A percentile compares a stretch with the other conserved stretches of the same genome.
phyloP scores from a whole-genome alignment of 1,284 basidiomycete genomes.

The Peniophora sp. region DNA sequence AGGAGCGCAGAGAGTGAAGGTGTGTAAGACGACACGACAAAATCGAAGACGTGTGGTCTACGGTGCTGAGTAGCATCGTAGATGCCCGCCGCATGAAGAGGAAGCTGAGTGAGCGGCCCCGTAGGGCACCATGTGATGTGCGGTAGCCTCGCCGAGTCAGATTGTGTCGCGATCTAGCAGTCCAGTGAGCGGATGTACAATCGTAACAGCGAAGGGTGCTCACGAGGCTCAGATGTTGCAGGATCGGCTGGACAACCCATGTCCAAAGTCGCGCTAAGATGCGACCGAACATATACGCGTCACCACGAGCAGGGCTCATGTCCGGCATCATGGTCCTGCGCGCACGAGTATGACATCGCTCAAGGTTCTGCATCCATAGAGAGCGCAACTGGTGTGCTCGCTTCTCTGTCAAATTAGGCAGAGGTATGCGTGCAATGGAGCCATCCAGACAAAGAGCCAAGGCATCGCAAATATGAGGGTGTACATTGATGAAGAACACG shows the following conservation, averaged over 20 bases:
- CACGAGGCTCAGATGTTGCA: background rate
- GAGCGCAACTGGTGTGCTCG: background rate
- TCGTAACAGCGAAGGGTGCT: background rate
- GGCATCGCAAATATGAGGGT: background rate
- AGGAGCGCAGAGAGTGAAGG: slow-evolving; percentile 10
- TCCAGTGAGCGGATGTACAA: background rate
- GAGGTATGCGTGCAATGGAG: background rate
- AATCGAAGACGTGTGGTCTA: slow-evolving; percentile 8
- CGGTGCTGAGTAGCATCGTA: slow-evolving; percentile 3
- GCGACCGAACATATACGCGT: background rate
- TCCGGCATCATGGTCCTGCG: no score
- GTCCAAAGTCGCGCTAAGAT: background rate
- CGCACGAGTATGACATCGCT: background rate
- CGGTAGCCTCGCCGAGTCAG: background rate
- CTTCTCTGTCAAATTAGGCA: background rate
- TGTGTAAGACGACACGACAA: slow-evolving; percentile 17
- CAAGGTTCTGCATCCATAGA: background rate
- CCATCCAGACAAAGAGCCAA: background rate
- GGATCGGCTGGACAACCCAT: background rate
- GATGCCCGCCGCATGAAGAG: slow-evolving; percentile 17
- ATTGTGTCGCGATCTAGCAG: background rate
- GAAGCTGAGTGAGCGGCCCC: slow-evolving; percentile 14
- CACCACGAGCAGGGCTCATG: background rate
- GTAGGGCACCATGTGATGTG: slow-evolving; percentile 14
- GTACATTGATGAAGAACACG: background rate